phyloP scores from a whole-genome alignment of 2,329 filamentous ascomycete genomes.

The Karstenula rhodostoma region DNA sequence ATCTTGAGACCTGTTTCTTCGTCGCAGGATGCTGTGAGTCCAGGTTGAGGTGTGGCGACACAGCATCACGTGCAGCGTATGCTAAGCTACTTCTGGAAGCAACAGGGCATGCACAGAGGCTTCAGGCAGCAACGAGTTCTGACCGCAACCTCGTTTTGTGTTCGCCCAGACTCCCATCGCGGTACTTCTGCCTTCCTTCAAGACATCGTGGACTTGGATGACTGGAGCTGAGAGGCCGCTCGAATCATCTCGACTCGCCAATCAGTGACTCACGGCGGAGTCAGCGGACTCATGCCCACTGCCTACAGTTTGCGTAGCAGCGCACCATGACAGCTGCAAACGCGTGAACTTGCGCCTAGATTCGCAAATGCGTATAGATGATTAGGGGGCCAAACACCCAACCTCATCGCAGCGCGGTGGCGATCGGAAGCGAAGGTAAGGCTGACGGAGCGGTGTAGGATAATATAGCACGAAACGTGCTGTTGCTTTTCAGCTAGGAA shows the following conservation, averaged over 20 bases:
- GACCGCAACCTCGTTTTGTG: background rate
- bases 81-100: slow-evolving; percentile 5
- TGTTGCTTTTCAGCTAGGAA: background rate
- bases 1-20: background rate
- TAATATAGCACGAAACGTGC: background rate
- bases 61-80: slow-evolving; percentile 1
- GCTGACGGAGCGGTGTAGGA: slow-evolving; percentile 7
- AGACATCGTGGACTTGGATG: background rate
- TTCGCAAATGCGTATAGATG: background rate
- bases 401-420: background rate
- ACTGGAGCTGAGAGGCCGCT: slow-evolving; percentile 2
- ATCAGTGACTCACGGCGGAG: slow-evolving; percentile 1
- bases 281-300: slow-evolving; percentile 3
- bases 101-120: background rate
- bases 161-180: background rate
- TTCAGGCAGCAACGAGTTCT: slow-evolving; percentile 11
- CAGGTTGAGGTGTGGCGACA: background rate
- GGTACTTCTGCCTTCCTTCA: background rate
- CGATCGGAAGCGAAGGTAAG: background rate
- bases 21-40: background rate
- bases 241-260: slow-evolving; percentile 4
- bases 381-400: background rate
- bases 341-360: background rate
- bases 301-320: slow-evolving; percentile 4
- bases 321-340: background rate